Base-by-base conservation (phyloP, 306 rosid species). In the Potentilla sterilis region DNA sequence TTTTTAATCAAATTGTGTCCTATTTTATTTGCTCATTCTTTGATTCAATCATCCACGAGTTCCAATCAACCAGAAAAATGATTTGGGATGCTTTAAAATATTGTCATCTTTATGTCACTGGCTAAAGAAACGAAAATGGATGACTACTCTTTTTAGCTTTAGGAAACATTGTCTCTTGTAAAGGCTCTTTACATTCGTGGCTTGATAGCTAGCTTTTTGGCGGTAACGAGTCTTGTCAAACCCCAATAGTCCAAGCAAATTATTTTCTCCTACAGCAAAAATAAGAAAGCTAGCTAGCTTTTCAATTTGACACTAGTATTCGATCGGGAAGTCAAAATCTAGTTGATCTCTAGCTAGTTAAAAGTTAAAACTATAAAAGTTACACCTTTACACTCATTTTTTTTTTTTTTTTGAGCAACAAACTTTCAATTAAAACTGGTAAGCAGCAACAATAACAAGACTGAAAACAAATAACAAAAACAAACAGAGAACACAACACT, bases 51-150 rank as follows among this genome's bases (percentile, higher is more conserved):
- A 49, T 37, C 75, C 18, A 19, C 13, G 64, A 42, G 62, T 72
- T 72, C 3, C 67, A 22, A 38, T 71, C 37, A 54, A 55, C 15
- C 74, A 6, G 37, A 37, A 19, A 72, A 54, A 54, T 72, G 24
- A 72, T 72, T 38, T 52, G 22, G 66, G 66, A 2, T 38, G 49
- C 38, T 7, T 64, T 64, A 64, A 64, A 64, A 19, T 38, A 64
- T 35, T 64, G 47, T 18, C 7, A 35, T 64, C 21, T 14, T 62
- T 11, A 35, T 34, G 43, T 62, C 15, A 34, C 21, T 35, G 3
- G 67, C 67, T 34, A 34, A 34, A 62, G 42, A 34, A 51, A 70
- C 9, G n/a, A 34, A 70, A 34, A 24, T 24, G 9, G 47, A 5
- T 54, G 62, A 32, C 51, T 9, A 3, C 32, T 49, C 3, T 35